These are phyloP conservation scores for Cylindrodendrum hubeiense DNA, from an alignment of 2,329 filamentous ascomycete genomes.

Conservation along the genomic window DNA sequence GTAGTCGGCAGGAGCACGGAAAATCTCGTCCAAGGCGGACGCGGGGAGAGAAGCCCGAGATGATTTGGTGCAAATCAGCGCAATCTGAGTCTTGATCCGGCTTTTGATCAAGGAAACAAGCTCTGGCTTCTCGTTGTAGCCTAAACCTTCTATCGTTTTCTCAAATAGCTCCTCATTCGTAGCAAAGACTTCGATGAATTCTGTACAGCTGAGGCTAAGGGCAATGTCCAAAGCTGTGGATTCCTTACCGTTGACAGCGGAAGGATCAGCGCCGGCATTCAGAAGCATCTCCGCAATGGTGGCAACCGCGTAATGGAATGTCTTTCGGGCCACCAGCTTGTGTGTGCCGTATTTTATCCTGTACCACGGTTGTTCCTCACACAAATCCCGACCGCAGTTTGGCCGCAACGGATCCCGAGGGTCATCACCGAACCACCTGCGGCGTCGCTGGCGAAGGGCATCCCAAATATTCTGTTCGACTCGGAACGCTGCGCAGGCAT, in stretches of 20 bases:
- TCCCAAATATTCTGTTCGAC: constrained; percentile 32
- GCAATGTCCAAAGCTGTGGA: constrained; percentile 34
- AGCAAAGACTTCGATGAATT: constrained; percentile 26
- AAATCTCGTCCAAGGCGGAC: not conserved
- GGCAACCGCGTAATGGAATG: not conserved
- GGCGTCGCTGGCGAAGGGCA: not conserved
- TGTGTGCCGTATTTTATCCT: not conserved
- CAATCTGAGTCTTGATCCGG: constrained; percentile 26
- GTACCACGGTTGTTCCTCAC: not conserved
- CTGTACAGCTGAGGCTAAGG: constrained; percentile 18
- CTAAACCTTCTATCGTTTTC: not conserved
- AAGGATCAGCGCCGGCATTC: constrained; percentile 1
- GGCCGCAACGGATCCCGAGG: constrained; percentile 22
- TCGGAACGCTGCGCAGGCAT: constrained; percentile 32
- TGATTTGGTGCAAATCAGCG: constrained; percentile 7
- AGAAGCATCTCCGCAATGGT: constrained; percentile 30
- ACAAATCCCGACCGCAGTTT: not conserved
- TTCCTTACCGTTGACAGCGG: not conserved
- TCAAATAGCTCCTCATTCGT: constrained; percentile 19
- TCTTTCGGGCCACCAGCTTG: not conserved
- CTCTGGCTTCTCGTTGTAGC: not conserved
- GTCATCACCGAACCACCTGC: not conserved
- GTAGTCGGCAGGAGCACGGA: not conserved
- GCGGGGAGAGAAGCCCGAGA: no score
- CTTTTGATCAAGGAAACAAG: no score